Evolutionary conservation across 805 yeast species (phyloP).

Genomic region (Pichia scutulata): DNA sequence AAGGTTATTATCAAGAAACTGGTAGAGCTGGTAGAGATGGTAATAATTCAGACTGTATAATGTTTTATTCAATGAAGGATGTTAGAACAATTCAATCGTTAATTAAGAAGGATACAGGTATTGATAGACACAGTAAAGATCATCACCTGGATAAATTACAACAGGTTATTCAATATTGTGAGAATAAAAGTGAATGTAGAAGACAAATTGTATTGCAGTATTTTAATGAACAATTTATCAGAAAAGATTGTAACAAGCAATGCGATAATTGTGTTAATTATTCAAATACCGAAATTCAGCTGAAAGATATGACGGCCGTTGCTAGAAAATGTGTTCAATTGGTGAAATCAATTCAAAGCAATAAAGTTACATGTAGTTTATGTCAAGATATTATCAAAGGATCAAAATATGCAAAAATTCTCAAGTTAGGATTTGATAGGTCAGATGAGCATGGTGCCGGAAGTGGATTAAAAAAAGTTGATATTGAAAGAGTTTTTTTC

Average conservation of each 20-base stretch:
- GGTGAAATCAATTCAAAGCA: slow-evolving; percentile 46
- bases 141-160: slow-evolving; percentile 69
- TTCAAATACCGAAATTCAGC: slow-evolving; percentile 34
- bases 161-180: slow-evolving; percentile 87
- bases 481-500: slow-evolving; percentile 76
- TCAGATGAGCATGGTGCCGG: slow-evolving; percentile 68
- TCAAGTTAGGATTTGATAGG: slow-evolving; percentile 52
- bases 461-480: slow-evolving; percentile 51
- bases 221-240: slow-evolving; percentile 76
- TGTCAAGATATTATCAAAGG: slow-evolving; percentile 83
- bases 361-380: slow-evolving; percentile 66
- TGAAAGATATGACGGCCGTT: slow-evolving; percentile 59
- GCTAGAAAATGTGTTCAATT: slow-evolving; percentile 54
- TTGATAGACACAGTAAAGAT: slow-evolving; percentile 57
- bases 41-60: slow-evolving; percentile 65
- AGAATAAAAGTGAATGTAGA: slow-evolving; percentile 83
- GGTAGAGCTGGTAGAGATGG: slow-evolving; percentile 99
- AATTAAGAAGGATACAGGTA: slow-evolving; percentile 68
- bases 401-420: slow-evolving; percentile 52
- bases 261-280: slow-evolving; percentile 80
- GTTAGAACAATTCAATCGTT: slow-evolving; percentile 67
- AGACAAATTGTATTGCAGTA: slow-evolving; percentile 83
- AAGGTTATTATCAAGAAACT: slow-evolving; percentile 96
- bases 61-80: slow-evolving; percentile 76
- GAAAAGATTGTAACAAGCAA: slow-evolving; percentile 52